A percentile compares a stretch with the other conserved stretches of the same genome.
Conservation (phyloP, 192 early-diverging fungal genomes). For the Chytriomyces sp. region DNA sequence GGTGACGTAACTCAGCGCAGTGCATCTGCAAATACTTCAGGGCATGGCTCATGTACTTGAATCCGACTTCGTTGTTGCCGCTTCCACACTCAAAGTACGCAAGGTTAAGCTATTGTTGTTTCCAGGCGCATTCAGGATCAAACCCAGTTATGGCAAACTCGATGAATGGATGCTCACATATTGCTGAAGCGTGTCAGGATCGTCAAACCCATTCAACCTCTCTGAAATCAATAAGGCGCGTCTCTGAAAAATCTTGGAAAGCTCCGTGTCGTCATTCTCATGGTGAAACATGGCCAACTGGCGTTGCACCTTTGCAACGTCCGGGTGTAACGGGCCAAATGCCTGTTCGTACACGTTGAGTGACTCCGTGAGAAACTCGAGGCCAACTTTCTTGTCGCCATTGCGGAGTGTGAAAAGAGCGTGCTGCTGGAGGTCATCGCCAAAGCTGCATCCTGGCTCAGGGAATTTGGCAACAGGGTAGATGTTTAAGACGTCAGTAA, state of each 20-base stretch:
- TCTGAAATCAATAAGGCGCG: slow-evolving; percentile 86
- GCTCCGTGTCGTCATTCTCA: slow-evolving; percentile 70
- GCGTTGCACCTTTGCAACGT: slow-evolving; percentile 83
- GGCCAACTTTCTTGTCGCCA: slow-evolving; percentile 74
- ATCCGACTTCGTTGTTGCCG: slow-evolving; percentile 69
- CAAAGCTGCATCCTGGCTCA: slow-evolving; percentile 63
- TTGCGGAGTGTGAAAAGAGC: slow-evolving; percentile 76
- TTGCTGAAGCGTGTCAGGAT: slow-evolving; percentile 81
- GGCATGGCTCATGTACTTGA: slow-evolving; percentile 82
- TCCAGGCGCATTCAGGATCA: background rate
- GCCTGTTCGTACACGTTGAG: slow-evolving; percentile 89
- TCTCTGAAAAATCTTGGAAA: slow-evolving; percentile 58
- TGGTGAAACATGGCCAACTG: slow-evolving; percentile 82
- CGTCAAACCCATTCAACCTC: slow-evolving; percentile 83
- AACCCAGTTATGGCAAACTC: background rate
- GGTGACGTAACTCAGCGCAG: slow-evolving; percentile 67
- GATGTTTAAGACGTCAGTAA: slow-evolving; percentile 71
- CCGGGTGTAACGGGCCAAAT: slow-evolving; percentile 88
- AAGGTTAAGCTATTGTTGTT: slow-evolving; percentile 69
- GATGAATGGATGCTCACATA: slow-evolving; percentile 62
- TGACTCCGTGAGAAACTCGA: slow-evolving; percentile 63
- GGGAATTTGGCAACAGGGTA: slow-evolving; percentile 77
- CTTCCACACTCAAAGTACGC: slow-evolving; percentile 86
- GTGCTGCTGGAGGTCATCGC: slow-evolving; percentile 88
- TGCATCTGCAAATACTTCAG: slow-evolving; percentile 80